Evolutionary conservation across 352 stramenopile genomes (phyloP).

Genomic region (Globisporangium lucens): DNA sequence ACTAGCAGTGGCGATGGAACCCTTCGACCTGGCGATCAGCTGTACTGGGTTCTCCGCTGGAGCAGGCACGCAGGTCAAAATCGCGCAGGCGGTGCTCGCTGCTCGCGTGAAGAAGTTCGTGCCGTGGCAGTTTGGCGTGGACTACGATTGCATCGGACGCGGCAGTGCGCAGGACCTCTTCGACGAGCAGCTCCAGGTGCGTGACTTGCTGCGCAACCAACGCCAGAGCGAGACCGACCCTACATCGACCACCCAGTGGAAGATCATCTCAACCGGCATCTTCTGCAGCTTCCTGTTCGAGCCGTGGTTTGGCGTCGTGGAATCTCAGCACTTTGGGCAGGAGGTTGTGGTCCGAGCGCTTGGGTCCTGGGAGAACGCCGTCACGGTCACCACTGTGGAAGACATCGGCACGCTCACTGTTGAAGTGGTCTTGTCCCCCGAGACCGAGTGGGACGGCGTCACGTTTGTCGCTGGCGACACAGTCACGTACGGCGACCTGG

Average conservation of each 20-base stretch:
- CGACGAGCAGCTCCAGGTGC: slow-evolving; percentile 17
- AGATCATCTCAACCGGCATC: slow-evolving; percentile 15
- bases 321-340: neutral
- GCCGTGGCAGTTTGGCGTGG: slow-evolving; percentile 18
- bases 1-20: slow-evolving; percentile 4
- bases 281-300: slow-evolving; percentile 18
- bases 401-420: slow-evolving; percentile 17
- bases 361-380: slow-evolving; percentile 13
- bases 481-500: slow-evolving; percentile 11
- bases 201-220: slow-evolving; percentile 17
- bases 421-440: slow-evolving; percentile 1
- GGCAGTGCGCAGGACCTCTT: slow-evolving; percentile 15
- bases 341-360: slow-evolving; percentile 14
- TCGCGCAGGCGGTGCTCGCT: slow-evolving; percentile 10
- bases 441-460: slow-evolving; percentile 14
- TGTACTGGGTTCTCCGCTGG: slow-evolving; percentile 17
- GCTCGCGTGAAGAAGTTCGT: slow-evolving; percentile 11
- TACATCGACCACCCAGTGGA: slow-evolving; percentile 9
- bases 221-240: neutral
- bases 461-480: slow-evolving; percentile 15
- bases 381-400: slow-evolving; percentile 15
- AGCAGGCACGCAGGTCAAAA: slow-evolving; percentile 15
- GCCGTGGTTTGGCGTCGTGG: slow-evolving; percentile 14
- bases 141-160: slow-evolving; percentile 16
- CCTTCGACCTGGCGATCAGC: slow-evolving; percentile 12